Evolutionary conservation across 176 grass and related monocot genomes (phyloP).

Genomic region (Aegilops sharonensis): DNA sequence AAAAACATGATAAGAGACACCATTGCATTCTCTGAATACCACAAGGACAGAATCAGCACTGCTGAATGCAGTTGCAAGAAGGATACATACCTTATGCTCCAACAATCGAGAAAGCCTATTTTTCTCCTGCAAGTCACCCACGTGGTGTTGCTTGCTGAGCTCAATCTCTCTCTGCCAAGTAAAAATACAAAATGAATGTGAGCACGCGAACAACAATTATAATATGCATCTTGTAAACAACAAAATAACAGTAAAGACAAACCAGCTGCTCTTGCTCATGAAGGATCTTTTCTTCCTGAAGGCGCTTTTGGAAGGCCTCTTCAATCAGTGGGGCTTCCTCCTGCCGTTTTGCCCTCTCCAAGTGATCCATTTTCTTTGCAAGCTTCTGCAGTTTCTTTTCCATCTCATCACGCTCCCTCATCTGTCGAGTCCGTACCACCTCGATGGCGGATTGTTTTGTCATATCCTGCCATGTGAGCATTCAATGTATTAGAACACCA

Average conservation of each 20-base stretch:
- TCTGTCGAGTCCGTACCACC: constrained; percentile 52
- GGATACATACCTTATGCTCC: constrained; percentile 37
- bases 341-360: constrained; percentile 78
- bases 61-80: neutral
- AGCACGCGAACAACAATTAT: neutral
- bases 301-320: constrained; percentile 61
- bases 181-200: constrained; percentile 4
- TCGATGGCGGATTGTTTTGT: constrained; percentile 74
- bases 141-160: constrained; percentile 81
- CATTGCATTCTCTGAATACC: neutral
- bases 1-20: neutral
- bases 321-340: constrained; percentile 79
- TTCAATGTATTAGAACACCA: neutral
- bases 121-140: constrained; percentile 82
- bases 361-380: constrained; percentile 84
- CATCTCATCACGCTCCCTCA: constrained; percentile 72
- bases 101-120: constrained; percentile 82
- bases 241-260: neutral
- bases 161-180: constrained; percentile 79
- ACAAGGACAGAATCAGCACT: neutral
- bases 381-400: constrained; percentile 82
- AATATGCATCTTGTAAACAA: constrained; percentile 2
- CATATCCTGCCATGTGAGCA: constrained; percentile 47
- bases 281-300: constrained; percentile 65
- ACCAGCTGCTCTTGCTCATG: constrained; percentile 86